These are phyloP conservation scores for Pterocarpus macrocarpus DNA, from an alignment of 306 rosid species.

Conservation along the genomic window DNA sequence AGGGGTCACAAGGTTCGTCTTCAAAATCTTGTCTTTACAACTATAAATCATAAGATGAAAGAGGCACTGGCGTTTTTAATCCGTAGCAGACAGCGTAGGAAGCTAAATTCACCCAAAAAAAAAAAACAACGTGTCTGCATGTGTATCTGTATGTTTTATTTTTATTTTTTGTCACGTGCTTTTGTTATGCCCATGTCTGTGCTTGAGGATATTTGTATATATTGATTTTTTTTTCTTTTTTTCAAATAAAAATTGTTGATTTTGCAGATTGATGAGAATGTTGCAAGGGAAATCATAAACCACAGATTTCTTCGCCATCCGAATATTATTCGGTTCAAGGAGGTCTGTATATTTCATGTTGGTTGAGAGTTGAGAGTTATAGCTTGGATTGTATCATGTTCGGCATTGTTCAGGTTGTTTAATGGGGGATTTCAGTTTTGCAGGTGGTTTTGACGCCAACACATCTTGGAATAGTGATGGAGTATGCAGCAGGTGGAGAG, in stretches of 20 bases:
- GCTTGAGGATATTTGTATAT: background rate
- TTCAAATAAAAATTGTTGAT: background rate
- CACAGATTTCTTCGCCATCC: conserved; percentile 87
- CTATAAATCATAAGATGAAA: background rate
- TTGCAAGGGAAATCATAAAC: conserved; percentile 85
- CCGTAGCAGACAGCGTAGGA: background rate
- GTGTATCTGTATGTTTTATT: background rate
- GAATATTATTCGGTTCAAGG: conserved; percentile 82
- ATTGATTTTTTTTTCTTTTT: background rate
- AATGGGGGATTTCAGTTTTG: conserved; percentile 46
- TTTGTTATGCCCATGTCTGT: background rate
- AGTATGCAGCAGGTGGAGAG: conserved; percentile 94
- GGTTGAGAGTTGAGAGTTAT: background rate
- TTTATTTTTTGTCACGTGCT: background rate
- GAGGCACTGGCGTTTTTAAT: background rate
- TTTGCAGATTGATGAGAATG: conserved; percentile 83
- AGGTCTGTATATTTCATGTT: conserved; percentile 54
- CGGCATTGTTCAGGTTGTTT: conserved; percentile 30
- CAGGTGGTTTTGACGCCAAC: conserved; percentile 90
- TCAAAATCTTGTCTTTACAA: background rate
- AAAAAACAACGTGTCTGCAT: background rate
- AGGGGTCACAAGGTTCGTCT: conserved; percentile 68
- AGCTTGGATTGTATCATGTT: background rate
- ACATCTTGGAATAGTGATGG: conserved; percentile 89
- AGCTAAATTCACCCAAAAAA: background rate